These are phyloP conservation scores for Plenodomus tracheiphilus DNA, from an alignment of 2,329 filamentous ascomycete species.

Conservation along the genomic window DNA sequence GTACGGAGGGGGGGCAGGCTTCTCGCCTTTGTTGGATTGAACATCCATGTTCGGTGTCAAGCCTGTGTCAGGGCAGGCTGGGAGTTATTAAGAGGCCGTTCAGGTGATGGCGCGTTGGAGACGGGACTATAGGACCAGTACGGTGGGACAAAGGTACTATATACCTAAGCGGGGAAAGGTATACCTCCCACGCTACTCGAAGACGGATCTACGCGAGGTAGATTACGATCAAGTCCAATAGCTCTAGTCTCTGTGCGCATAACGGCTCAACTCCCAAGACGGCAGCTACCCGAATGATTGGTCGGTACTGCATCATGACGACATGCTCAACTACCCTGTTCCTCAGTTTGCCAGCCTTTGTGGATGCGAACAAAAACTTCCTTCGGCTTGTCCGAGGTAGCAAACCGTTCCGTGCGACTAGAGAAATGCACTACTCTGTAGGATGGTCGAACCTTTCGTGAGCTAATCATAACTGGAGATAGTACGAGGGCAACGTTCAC, in stretches of 20 bases:
- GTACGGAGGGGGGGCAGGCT: neutral
- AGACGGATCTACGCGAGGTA: constrained; percentile 22
- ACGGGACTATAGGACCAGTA: constrained; percentile 2
- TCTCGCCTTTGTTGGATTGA: constrained; percentile 7
- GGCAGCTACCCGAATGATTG: constrained; percentile 6
- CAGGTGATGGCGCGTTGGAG: constrained; percentile 9
- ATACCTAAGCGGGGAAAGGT: constrained; percentile 9
- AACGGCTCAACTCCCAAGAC: constrained; percentile 9
- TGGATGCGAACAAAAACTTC: neutral
- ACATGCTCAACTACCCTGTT: neutral
- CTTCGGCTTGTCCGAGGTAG: neutral
- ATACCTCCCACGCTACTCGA: constrained; percentile 8
- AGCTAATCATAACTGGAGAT: neutral
- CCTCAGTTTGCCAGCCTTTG: neutral
- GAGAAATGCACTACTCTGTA: neutral
- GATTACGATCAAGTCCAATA: constrained; percentile 10
- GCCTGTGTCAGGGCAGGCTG: neutral
- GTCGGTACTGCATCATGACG: neutral
- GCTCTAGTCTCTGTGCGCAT: constrained; percentile 7
- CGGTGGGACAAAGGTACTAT: constrained; percentile 14
- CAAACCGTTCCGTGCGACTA: neutral
- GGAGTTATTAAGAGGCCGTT: neutral
- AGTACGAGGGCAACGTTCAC: neutral
- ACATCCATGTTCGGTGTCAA: constrained; percentile 2
- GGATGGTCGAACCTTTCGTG: neutral